Percentiles rank a stretch among this genome's conserved stretches.
Evolutionary conservation across 192 early-diverging fungal genomes (phyloP).

Genomic region (Helicostylum pulchrum): DNA sequence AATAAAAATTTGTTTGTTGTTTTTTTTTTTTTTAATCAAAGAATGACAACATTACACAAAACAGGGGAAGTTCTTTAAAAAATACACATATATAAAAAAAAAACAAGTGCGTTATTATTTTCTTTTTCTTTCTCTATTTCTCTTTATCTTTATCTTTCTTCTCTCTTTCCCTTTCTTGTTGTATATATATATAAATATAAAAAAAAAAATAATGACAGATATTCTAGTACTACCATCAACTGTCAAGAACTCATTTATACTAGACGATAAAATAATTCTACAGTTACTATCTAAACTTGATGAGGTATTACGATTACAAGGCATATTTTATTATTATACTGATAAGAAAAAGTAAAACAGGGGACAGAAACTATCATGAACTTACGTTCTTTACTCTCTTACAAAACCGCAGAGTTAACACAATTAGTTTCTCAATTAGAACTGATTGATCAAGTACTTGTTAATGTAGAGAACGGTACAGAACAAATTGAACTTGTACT

Average conservation of each 20-base stretch:
- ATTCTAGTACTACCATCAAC: background rate
- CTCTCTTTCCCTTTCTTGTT: background rate
- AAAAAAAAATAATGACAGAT: no score
- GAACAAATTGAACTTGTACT: constrained; percentile 30
- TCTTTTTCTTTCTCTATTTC: background rate
- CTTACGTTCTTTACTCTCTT: constrained; percentile 21
- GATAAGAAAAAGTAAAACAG: constrained; percentile 7
- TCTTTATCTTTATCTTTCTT: background rate
- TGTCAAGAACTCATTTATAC: background rate
- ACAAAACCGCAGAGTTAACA: constrained; percentile 30
- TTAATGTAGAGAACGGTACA: constrained; percentile 26
- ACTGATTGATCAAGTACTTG: constrained; percentile 27
- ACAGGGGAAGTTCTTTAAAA: no score
- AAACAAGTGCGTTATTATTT: background rate
- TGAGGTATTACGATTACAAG: constrained; percentile 3
- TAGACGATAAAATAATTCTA: constrained; percentile 11
- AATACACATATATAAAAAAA: background rate
- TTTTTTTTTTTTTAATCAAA: background rate
- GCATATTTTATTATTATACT: background rate
- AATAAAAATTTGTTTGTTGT: background rate
- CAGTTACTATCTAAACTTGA: constrained; percentile 24
- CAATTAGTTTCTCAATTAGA: constrained; percentile 30
- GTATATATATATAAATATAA: background rate
- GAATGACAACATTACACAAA: no score
- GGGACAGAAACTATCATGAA: constrained; percentile 32